Evolutionary conservation across 345 rosid species (phyloP).

Genomic region (Lagerstroemia speciosa): DNA sequence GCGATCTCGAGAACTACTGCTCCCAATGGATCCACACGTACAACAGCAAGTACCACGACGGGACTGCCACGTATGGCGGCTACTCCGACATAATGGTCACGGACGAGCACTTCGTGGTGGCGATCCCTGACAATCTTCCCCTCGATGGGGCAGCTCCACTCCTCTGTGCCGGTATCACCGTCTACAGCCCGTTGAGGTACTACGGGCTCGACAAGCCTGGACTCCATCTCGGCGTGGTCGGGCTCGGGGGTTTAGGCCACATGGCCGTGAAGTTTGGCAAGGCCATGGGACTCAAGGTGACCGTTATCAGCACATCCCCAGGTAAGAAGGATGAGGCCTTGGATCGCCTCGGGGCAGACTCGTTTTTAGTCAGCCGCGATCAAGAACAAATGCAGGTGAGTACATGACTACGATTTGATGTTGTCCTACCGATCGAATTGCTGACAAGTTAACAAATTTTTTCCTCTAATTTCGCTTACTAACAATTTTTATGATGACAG

Average conservation of each 20-base stretch:
- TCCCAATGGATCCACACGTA: conserved; percentile 29
- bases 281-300: conserved; percentile 37
- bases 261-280: conserved; percentile 45
- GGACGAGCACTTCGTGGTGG: conserved; percentile 19
- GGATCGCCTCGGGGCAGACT: conserved; percentile 31
- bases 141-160: conserved; percentile 51
- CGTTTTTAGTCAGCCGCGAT: conserved; percentile 31
- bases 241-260: conserved; percentile 46
- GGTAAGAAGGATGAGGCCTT: conserved; percentile 32
- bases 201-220: conserved; percentile 28
- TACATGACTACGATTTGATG: background rate
- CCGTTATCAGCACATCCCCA: conserved; percentile 37
- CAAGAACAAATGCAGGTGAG: conserved; percentile 30
- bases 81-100: conserved; percentile 22
- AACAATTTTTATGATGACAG: no score
- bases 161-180: conserved; percentile 57
- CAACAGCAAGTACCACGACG: conserved; percentile 27
- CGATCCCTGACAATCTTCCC: conserved; percentile 37
- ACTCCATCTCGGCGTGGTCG: conserved; percentile 33
- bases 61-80: conserved; percentile 48
- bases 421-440: background rate
- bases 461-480: background rate
- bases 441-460: background rate
- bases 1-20: conserved; percentile 48
- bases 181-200: conserved; percentile 53